These are phyloP conservation scores for Secale cereale DNA, from an alignment of 176 grass and related monocot genomes.

Conservation along the genomic window DNA sequence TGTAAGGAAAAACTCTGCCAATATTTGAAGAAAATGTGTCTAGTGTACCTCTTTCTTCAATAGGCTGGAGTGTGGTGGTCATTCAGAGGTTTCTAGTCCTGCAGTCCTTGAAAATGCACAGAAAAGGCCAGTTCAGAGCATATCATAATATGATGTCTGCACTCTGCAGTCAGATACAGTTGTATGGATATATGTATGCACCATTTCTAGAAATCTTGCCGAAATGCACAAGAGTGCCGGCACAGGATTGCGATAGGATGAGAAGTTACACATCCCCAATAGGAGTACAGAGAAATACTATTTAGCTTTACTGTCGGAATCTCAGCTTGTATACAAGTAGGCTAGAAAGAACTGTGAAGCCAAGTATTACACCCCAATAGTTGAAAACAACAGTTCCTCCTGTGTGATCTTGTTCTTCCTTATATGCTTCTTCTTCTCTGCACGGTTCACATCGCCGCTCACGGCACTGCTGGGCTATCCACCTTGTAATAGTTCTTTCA, in stretches of 20 bases:
- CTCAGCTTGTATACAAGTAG: constrained; percentile 41
- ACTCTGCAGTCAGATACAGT: not conserved
- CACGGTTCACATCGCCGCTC: not conserved
- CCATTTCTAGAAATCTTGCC: not conserved
- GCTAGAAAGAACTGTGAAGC: constrained; percentile 27
- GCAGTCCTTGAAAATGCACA: not conserved
- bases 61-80: not conserved
- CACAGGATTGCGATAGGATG: not conserved
- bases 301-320: constrained; percentile 13
- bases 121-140: not conserved
- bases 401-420: not conserved
- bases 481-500: constrained; percentile 51
- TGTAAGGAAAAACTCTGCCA: not conserved
- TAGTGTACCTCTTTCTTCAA: constrained; percentile 10
- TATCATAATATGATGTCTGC: not conserved
- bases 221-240: not conserved
- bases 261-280: not conserved
- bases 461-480: constrained; percentile 48
- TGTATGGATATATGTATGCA: not conserved
- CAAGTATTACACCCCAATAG: constrained; percentile 28
- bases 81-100: not conserved
- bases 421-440: not conserved
- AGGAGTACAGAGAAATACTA: not conserved
- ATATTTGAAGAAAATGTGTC: not conserved
- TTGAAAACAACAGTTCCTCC: not conserved